Evolutionary conservation across 2,329 filamentous ascomycete species (phyloP).

Genomic region (Pyrenophora seminiperda): DNA sequence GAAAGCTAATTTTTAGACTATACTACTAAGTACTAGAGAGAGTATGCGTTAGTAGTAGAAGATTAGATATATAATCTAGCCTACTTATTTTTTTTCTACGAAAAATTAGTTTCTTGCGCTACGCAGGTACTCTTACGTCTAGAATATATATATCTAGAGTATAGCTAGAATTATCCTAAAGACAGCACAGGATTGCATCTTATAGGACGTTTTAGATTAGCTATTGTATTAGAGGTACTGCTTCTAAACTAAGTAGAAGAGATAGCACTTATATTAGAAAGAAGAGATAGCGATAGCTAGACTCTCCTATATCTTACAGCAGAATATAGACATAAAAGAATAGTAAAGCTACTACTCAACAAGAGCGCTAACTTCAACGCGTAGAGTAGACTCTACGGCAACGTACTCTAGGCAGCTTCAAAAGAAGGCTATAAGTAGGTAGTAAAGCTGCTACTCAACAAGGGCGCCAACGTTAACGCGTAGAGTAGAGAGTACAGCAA

Average conservation of each 20-base stretch:
- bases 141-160: slow-evolving; percentile 2
- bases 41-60: slow-evolving; percentile 25
- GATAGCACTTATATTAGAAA: slow-evolving; percentile 6
- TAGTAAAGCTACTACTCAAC: no score
- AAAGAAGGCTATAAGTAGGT: no score
- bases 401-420: no score
- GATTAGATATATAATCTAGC: slow-evolving; percentile 10
- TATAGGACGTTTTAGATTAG: slow-evolving; percentile 19
- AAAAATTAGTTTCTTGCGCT: slow-evolving; percentile 1
- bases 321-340: slow-evolving; percentile 16
- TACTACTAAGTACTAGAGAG: slow-evolving; percentile 31
- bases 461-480: no score
- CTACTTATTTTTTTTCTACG: not conserved
- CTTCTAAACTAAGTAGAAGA: slow-evolving; percentile 8
- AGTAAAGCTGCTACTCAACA: no score
- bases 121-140: slow-evolving; percentile 10
- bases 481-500: no score
- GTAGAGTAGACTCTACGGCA: no score
- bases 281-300: slow-evolving; percentile 10
- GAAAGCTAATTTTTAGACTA: slow-evolving; percentile 33
- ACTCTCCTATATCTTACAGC: slow-evolving; percentile 15
- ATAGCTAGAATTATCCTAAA: slow-evolving; percentile 14
- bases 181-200: slow-evolving; percentile 16
- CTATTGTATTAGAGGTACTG: slow-evolving; percentile 8
- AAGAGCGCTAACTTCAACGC: no score